Evolutionary conservation across 108 stramenopile species (phyloP), one percentile per base, ranked within the genome.

Genomic region (Schizochytrium sp.): DNA sequence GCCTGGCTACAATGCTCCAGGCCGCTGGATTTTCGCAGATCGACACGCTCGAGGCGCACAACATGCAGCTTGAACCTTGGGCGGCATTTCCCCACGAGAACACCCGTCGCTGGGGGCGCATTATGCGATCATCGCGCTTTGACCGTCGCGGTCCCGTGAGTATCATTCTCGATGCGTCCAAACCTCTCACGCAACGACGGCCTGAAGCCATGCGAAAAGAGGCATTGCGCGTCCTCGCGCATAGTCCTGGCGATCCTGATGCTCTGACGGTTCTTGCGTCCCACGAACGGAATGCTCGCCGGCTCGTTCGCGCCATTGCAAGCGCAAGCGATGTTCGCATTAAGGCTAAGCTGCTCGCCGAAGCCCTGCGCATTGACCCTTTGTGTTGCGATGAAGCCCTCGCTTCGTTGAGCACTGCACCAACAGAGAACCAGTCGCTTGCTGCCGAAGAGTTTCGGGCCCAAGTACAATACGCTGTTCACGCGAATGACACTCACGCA

Each of bases 121-220:
- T 91, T 0, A 89, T 34, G 58, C 89, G 91, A 19, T 23, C 89
- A 5, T 58, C 87, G 10, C 83, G 91, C 10, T 87, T 72, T 5
- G 91, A 91, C 55, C 87, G 47, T 18, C 76, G 91, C 45, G 91
- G 91, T 6, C 89, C 72, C 19, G 91, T 91, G 47, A 88, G 87
- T 6, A 91, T 91, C 48, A 89, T 91, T 34, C 41, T 91, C 57
- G 91, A 91, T 45, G 83, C 53, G 57, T 58, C 83, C 83, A 34
- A 83, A 14, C 21, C 57, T 6, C 14, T 19, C 5, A 16, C 48
- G 57, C 83, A 41, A 12, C 55, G 43, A 19, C n/a, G 83, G 10
- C 8, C 59, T 5, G 21, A 51, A 57, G n/a, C 60, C 14, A 69
- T 23, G 34, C 63, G 63, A 8, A 57, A 69, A 59, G 58, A 59